Evolutionary conservation across 176 grass and related monocot species (phyloP), one percentile per base, ranked within the genome.

Genomic region (Oryza glaberrima): DNA sequence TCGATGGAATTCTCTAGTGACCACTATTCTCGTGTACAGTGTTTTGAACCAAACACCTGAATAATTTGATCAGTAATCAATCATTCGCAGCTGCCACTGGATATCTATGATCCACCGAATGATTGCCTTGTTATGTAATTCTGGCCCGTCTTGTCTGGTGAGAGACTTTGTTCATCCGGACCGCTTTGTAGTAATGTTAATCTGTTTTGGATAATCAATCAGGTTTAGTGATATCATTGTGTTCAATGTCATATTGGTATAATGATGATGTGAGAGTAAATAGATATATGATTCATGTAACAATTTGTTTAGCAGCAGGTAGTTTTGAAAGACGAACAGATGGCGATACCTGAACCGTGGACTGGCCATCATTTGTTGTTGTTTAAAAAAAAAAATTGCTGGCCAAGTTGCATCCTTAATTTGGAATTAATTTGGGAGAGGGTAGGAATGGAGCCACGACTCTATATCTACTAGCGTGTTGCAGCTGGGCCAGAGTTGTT

Each of bases 51-150:
- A 30, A 41, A 11, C 30, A 76, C 30, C 14, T 85, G 65, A 52
- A 71, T 77, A 23, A 71, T 85, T 77, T 74, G 80, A 17, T 64
- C 30, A 22, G n/a, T 41, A 9, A 12, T 72, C 16, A 76, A 69
- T 77, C 66, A 28, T 23, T 5, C 17, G 11, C 3, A 23, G 10
- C 13, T 52, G 11, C 44, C 35, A 32, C 34, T n/a, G 70, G 63
- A 23, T 81, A 67, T 86, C 70, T 61, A 45, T 86, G 65, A 61
- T 38, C 36, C 36, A 38, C 36, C 36, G 36, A 38, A 38, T 38
- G 36, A 38, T 67, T 26, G 52, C 41, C 14, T 38, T 56, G n/a
- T 13, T 72, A 0, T 41, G 40, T 41, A 41, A 7, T 41, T 41
- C 40, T 41, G 16, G 5, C 0, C 17, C 2, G 0, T 8, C 19